Evolutionary conservation across 1,284 basidiomycete genomes (phyloP).

Genomic region (Moniliophthora roreri): DNA sequence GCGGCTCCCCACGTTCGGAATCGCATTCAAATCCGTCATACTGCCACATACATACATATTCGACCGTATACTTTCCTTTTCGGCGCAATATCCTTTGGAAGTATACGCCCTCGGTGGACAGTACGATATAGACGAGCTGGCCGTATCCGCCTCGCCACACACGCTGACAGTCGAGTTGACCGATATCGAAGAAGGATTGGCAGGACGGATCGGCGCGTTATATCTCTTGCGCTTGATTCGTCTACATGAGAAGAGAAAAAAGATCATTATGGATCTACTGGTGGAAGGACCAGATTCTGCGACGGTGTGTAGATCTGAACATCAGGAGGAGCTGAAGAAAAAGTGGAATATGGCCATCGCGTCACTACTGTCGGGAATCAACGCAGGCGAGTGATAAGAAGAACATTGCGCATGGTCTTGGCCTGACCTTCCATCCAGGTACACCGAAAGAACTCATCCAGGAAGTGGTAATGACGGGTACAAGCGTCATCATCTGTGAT

Average conservation of each 20-base stretch:
- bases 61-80: conserved; percentile 34
- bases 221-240: not conserved
- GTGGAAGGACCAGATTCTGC: not conserved
- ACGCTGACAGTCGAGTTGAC: conserved; percentile 38
- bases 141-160: conserved; percentile 37
- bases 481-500: not conserved
- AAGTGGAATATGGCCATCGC: not conserved
- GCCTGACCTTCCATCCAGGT: too few species aligned
- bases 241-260: not conserved
- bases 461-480: not conserved
- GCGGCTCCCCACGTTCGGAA: conserved; percentile 33
- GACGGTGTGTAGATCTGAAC: not conserved
- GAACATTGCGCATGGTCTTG: too few species aligned
- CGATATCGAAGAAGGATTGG: conserved; percentile 38
- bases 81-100: conserved; percentile 37
- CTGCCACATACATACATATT: conserved; percentile 22
- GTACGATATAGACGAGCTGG: conserved; percentile 36
- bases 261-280: not conserved
- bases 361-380: not conserved
- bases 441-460: not conserved
- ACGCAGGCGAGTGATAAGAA: too few species aligned
- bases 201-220: conserved; percentile 38
- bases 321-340: not conserved
- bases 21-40: conserved; percentile 19
- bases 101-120: conserved; percentile 43